Evolutionary conservation across 768 basidiomycete species (phyloP).

Genomic region (Termitomyces sp.): DNA sequence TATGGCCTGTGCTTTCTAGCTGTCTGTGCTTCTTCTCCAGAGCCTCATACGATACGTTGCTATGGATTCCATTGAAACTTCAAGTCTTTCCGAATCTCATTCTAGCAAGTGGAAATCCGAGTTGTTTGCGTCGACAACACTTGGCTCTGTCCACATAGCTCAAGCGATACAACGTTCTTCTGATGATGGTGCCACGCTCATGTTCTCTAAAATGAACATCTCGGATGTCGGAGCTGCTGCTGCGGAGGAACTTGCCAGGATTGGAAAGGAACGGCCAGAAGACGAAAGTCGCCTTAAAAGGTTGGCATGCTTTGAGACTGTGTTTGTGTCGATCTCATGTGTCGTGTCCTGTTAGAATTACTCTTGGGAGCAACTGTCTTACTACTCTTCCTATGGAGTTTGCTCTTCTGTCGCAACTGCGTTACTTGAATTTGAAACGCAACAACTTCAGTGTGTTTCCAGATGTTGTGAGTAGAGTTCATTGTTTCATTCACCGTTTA

Average conservation of each 20-base stretch:
- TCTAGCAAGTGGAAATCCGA: conserved; percentile 6
- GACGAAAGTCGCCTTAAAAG: conserved; percentile 54
- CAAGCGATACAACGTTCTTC: conserved; percentile 62
- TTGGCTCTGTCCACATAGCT: conserved; percentile 53
- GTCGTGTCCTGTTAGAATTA: conserved; percentile 48
- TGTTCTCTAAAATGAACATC: conserved; percentile 75
- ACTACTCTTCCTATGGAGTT: conserved; percentile 73
- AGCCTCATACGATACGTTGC: background rate
- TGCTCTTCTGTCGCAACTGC: conserved; percentile 61
- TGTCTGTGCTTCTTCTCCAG: background rate
- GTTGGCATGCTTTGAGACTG: conserved; percentile 28
- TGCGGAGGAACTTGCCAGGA: conserved; percentile 69
- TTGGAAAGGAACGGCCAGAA: conserved; percentile 43
- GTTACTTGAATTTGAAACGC: conserved; percentile 84
- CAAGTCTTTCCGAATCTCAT: conserved; percentile 18
- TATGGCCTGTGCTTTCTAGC: background rate
- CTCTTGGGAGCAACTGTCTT: conserved; percentile 82
- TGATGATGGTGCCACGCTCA: conserved; percentile 80
- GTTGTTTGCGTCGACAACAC: conserved; percentile 23
- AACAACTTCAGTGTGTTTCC: conserved; percentile 84
- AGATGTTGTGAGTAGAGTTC: conserved; percentile 60
- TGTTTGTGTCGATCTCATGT: background rate
- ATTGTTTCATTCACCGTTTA: conserved; percentile 1
- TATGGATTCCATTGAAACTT: conserved; percentile 19
- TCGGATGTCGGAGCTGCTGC: conserved; percentile 71